A percentile compares a stretch with the other conserved stretches of the same genome.
phyloP scores from a whole-genome alignment of 1,284 basidiomycete species.

The Ustanciosporium gigantosporum region DNA sequence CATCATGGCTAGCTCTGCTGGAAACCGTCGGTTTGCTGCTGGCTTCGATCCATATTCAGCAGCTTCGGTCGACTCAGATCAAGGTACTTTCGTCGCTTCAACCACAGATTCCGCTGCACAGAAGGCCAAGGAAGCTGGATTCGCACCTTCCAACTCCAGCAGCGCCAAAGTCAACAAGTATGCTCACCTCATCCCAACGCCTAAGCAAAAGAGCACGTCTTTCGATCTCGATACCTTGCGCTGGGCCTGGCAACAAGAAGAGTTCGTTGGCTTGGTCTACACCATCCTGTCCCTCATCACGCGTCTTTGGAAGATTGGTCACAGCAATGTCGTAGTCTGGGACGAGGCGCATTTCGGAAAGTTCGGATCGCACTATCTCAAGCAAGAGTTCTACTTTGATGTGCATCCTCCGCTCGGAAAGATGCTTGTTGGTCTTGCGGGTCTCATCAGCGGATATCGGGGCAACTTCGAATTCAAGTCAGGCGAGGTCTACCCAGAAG shows the following conservation, averaged over 20 bases:
- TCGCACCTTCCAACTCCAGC: constrained; percentile 3
- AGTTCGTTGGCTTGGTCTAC: constrained; percentile 69
- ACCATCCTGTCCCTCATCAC: constrained; percentile 92
- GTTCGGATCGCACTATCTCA: constrained; percentile 82
- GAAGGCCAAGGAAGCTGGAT: constrained; percentile 33
- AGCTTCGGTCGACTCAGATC: constrained; percentile 1
- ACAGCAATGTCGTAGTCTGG: constrained; percentile 86
- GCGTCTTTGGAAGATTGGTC: constrained; percentile 91
- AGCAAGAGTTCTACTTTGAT: constrained; percentile 66
- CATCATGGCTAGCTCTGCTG: constrained; percentile 17
- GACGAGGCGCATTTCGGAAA: constrained; percentile 70
- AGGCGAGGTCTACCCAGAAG: constrained; percentile 79
- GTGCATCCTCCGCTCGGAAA: constrained; percentile 94
- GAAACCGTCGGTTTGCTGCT: constrained; percentile 30
- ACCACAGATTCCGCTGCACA: constrained; percentile 21
- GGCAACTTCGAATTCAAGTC: constrained; percentile 94
- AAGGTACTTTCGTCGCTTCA: neutral
- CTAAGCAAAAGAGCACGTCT: constrained; percentile 38
- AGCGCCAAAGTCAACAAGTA: constrained; percentile 37
- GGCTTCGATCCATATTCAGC: constrained; percentile 36
- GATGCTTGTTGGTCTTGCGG: constrained; percentile 94
- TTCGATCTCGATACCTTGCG: constrained; percentile 10
- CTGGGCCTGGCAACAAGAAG: constrained; percentile 38
- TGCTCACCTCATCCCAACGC: constrained; percentile 52
- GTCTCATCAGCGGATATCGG: constrained; percentile 86